Evolutionary conservation across 2,329 filamentous ascomycete species (phyloP).

Genomic region (Colletotrichum sp.): DNA sequence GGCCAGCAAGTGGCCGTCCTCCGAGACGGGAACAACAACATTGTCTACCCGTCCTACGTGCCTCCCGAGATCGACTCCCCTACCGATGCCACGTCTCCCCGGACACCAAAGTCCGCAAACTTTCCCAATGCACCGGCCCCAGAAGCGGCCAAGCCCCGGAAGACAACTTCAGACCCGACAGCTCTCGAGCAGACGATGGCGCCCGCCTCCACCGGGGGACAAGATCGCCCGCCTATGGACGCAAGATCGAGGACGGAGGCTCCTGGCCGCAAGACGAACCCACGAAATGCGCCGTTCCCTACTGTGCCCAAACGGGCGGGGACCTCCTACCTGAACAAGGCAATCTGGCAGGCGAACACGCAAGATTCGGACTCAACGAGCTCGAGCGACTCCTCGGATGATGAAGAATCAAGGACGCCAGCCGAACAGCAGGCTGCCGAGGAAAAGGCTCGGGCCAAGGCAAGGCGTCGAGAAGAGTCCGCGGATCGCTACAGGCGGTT

Average conservation of each 20-base stretch:
- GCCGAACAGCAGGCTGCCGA: not conserved
- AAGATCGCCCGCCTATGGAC: conserved; percentile 19
- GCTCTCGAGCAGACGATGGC: not conserved
- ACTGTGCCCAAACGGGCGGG: conserved; percentile 27
- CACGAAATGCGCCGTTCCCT: conserved; percentile 19
- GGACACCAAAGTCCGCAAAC: not conserved
- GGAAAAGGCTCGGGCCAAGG: conserved; percentile 1
- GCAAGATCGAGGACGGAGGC: conserved; percentile 27
- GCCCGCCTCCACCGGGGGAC: not conserved
- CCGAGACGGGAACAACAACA: conserved; percentile 32
- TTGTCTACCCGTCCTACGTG: conserved; percentile 37
- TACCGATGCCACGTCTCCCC: not conserved
- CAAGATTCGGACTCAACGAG: conserved; percentile 25
- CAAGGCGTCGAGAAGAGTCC: conserved; percentile 8
- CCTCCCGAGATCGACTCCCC: conserved; percentile 32
- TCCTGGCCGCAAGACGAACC: conserved; percentile 6
- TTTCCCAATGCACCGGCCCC: not conserved
- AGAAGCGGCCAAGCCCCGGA: not conserved
- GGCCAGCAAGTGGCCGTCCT: conserved; percentile 34
- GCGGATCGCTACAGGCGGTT: conserved; percentile 56
- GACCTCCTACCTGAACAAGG: conserved; percentile 33
- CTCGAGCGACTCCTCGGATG: conserved; percentile 29
- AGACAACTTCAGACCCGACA: conserved; percentile 19
- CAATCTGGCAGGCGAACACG: conserved; percentile 25
- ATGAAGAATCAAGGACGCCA: conserved; percentile 14